Conservation (phyloP, 306 rosid species). For the Corylus avellana region DNA sequence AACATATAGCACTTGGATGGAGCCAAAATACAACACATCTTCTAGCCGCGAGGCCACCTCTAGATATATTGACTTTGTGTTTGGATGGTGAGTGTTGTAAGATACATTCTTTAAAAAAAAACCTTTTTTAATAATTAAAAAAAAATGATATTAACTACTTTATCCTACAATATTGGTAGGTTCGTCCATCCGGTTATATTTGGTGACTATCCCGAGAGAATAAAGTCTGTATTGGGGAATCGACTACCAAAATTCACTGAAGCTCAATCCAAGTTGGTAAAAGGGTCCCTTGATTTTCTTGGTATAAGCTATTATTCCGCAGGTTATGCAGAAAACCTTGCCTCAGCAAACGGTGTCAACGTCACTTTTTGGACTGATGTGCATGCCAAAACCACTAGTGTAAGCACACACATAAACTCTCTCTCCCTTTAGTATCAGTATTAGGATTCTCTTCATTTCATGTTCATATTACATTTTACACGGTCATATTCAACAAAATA, state of each 20-base stretch:
- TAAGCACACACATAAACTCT: neutral
- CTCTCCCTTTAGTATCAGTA: too few relatives aligned
- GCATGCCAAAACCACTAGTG: conserved; percentile 22
- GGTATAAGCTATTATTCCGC: conserved; percentile 65
- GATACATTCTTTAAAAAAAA: too few relatives aligned
- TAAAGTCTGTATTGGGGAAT: conserved; percentile 43
- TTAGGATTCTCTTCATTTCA: too few relatives aligned
- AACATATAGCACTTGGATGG: conserved; percentile 33
- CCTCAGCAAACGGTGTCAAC: conserved; percentile 24
- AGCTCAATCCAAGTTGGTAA: conserved; percentile 26
- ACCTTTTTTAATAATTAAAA: too few relatives aligned
- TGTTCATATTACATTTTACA: too few relatives aligned
- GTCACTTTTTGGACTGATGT: conserved; percentile 33
- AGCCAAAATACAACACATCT: conserved; percentile 21
- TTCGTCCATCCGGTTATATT: conserved; percentile 44
- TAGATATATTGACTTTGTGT: conserved; percentile 36
- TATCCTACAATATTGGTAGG: conserved; percentile 27
- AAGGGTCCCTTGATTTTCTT: conserved; percentile 62
- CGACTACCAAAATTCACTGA: conserved; percentile 60
- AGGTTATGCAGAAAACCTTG: conserved; percentile 34
- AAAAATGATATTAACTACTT: too few relatives aligned
- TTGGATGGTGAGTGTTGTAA: conserved; percentile 44
- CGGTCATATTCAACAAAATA: too few relatives aligned
- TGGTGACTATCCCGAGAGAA: conserved; percentile 56
- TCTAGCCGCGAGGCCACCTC: conserved; percentile 31